Base-by-base conservation (phyloP, 495 filamentous ascomycete genomes). In the Podospora tetraspora region DNA sequence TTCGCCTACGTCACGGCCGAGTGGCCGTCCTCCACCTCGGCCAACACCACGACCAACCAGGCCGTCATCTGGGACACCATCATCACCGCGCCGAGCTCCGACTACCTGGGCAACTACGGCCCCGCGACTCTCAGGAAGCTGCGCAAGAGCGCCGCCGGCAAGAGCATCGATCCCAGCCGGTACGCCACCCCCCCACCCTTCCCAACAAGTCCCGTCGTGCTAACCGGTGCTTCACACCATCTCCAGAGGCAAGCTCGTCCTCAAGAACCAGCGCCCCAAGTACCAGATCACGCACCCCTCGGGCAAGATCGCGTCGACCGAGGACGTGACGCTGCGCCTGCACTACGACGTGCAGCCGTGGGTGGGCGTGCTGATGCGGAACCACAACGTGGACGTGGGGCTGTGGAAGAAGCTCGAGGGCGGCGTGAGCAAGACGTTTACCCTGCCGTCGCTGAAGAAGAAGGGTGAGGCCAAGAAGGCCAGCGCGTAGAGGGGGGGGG, bases 321-420 rank as follows among this genome's bases (percentile, higher is more conserved):
- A 81, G 56, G 90, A 97, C 80, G 92, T 93, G 66, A 90, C 87
- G 32, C 80, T 99, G 61, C 84, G 85, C 64, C 83, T 97, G 57
- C 88, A 92, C 66, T 99, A 94, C 89, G 97, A 97, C 83, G 91
- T 97, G 68, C 95, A 99, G 86, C 95, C 95, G 37, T 97, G 94
- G 92, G 92, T 98, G 23, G 95, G 95, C 23, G 81, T 89, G 24
- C 78, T 98, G 80, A 88, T 88, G 29, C 97, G 94, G 94, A 87
- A 87, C 76, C 81, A 79, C 73, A 84, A 76, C 75, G 68, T 76
- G 75, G 84, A 89, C 74, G 71, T 83, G 74, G 86, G 92, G 69
- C 67, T 80, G 60, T 88, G 92, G 93, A 78, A 87, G 77, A 77
- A 82, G 72, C 71, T 92, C 62, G 78, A 78, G 70, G 84, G 85